phyloP scores from a whole-genome alignment of 2,329 filamentous ascomycete genomes.

The Fusarium sp. region DNA sequence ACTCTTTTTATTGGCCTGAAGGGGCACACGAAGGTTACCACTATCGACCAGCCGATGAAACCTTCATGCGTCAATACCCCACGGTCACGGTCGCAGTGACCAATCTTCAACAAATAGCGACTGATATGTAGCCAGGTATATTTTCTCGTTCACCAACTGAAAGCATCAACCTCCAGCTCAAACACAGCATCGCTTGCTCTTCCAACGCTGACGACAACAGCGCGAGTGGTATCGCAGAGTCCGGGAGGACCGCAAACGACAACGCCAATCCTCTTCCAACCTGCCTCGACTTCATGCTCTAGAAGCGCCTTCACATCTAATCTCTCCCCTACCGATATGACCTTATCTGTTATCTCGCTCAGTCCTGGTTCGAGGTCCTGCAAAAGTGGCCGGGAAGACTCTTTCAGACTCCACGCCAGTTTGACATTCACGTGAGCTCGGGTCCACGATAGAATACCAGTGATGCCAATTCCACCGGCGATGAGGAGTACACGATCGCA shows the following conservation, averaged over 20 bases:
- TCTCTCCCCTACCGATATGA: rapidly evolving
- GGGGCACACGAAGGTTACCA: rapidly evolving
- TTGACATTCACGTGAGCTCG: not conserved
- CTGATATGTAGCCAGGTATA: not conserved
- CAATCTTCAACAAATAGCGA: not conserved
- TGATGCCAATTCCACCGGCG: not conserved
- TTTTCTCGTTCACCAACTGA: not conserved
- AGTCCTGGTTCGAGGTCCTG: not conserved
- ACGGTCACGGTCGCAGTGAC: not conserved
- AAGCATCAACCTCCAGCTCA: not conserved
- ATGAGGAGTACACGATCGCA: not conserved
- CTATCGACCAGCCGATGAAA: not conserved
- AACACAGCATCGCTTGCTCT: not conserved
- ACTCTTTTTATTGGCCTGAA: not conserved
- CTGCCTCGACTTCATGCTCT: not conserved
- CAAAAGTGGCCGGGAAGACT: not conserved
- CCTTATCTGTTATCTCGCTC: not conserved
- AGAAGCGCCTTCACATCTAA: not conserved
- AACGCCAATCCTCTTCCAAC: not conserved
- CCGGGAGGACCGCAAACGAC: not conserved
- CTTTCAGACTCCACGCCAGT: not conserved
- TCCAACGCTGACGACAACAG: not conserved
- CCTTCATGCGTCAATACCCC: not conserved
- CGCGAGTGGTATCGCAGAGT: not conserved
- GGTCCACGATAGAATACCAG: not conserved